These are phyloP conservation scores for Azolla pinnata DNA, from an alignment of 75 land plant species.

Conservation along the genomic window DNA sequence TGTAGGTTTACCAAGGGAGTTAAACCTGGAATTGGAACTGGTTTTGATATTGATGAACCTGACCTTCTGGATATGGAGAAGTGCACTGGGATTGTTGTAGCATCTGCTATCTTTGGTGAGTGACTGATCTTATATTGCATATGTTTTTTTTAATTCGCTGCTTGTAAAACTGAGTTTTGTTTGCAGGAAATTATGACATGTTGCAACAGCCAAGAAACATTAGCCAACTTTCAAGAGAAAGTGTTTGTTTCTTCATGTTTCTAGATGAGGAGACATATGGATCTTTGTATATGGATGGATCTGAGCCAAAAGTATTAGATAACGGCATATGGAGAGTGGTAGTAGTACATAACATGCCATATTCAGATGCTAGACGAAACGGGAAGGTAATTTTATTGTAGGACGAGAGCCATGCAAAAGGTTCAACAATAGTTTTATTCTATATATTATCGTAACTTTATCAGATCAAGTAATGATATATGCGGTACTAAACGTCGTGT, in stretches of 20 bases:
- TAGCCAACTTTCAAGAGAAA: conserved; percentile 49
- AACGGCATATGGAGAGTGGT: conserved; percentile 82
- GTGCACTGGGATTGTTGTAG: conserved; percentile 84
- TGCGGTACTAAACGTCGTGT: no score
- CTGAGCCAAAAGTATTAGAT: conserved; percentile 23
- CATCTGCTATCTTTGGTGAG: conserved; percentile 89
- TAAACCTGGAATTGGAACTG: conserved; percentile 69
- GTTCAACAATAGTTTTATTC: no score
- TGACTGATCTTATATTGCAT: not conserved
- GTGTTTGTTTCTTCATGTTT: conserved; percentile 87
- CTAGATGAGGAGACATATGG: conserved; percentile 83
- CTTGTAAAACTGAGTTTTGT: not conserved
- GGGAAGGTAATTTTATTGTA: conserved; percentile 58
- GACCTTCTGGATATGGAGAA: conserved; percentile 66
- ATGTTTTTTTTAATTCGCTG: not conserved
- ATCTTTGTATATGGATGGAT: conserved; percentile 12
- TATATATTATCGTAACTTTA: no score
- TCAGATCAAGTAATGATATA: no score
- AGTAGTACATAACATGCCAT: conserved; percentile 78
- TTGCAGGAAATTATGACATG: conserved; percentile 74
- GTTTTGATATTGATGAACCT: conserved; percentile 69
- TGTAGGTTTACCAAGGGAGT: conserved; percentile 64
- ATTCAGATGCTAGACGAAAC: conserved; percentile 71
- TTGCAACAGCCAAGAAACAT: conserved; percentile 84
- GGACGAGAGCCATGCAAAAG: no score